These are phyloP conservation scores for Globisporangium megalacanthum DNA, from an alignment of 352 stramenopile species.

Conservation along the genomic window DNA sequence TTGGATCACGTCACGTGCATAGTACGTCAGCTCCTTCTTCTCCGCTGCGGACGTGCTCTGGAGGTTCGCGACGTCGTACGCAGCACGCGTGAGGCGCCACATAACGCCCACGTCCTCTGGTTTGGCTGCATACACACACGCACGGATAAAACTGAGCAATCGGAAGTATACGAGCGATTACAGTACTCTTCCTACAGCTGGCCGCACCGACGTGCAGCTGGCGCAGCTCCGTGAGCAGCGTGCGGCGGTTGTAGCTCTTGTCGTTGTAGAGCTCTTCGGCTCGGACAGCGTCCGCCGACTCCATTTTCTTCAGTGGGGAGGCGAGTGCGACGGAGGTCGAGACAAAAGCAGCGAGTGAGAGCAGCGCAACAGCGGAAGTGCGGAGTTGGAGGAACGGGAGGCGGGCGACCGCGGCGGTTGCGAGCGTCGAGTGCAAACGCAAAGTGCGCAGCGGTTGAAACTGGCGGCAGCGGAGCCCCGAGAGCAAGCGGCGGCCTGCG, in stretches of 20 bases:
- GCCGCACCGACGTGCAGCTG: conserved; percentile 37
- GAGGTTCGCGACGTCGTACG: conserved; percentile 62
- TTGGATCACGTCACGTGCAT: conserved; percentile 52
- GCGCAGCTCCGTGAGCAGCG: conserved; percentile 60
- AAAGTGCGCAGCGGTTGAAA: conserved; percentile 3
- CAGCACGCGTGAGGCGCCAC: conserved; percentile 57
- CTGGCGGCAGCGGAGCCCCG: not conserved
- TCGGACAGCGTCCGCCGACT: conserved; percentile 56
- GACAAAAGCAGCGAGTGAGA: conserved; percentile 11
- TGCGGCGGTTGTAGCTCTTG: conserved; percentile 59
- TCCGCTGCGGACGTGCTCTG: conserved; percentile 46
- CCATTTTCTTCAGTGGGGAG: conserved; percentile 29
- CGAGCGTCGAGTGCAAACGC: conserved; percentile 8
- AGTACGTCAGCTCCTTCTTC: conserved; percentile 76
- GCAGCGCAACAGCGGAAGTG: conserved; percentile 18
- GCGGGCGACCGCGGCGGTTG: not conserved
- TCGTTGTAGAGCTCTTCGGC: conserved; percentile 83
- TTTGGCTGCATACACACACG: conserved; percentile 14
- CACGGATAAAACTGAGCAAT: not conserved
- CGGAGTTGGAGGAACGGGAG: conserved; percentile 11
- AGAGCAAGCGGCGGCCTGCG: not conserved
- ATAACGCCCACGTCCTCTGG: conserved; percentile 53
- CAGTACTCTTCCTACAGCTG: not conserved
- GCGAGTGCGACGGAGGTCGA: conserved; percentile 12
- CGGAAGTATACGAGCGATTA: not conserved